Evolutionary conservation across 2,329 filamentous ascomycete genomes (phyloP).

Genomic region (Colletotrichum plurivorum): DNA sequence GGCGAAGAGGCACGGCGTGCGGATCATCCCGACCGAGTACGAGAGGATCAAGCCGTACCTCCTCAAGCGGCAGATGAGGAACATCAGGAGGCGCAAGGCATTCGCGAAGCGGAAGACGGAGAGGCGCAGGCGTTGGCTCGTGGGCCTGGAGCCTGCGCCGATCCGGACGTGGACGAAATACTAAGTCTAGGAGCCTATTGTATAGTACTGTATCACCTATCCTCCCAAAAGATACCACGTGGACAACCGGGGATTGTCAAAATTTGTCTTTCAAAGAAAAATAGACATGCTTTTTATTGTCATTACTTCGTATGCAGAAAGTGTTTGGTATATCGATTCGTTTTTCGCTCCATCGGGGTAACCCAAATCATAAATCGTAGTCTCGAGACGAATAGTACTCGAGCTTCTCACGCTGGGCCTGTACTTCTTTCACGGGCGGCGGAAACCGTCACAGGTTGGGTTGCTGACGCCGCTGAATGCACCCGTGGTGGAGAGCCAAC

Average conservation of each 20-base stretch:
- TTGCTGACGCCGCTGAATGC: too few species aligned
- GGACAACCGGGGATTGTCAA: neutral
- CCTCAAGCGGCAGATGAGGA: constrained; percentile 6
- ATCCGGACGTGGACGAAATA: neutral
- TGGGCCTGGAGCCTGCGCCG: constrained; percentile 16
- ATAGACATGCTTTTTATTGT: neutral
- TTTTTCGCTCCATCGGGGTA: neutral
- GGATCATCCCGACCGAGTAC: constrained; percentile 23
- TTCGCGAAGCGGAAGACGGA: neutral
- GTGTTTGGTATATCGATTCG: neutral
- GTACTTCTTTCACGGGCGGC: neutral
- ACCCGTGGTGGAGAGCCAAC: neutral
- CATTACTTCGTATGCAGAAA: neutral
- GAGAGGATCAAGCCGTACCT: constrained; percentile 24
- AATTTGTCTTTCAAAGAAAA: too few species aligned
- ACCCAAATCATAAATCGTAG: neutral
- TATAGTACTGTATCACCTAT: neutral
- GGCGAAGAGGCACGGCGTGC: constrained; percentile 43
- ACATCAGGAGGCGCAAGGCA: constrained; percentile 7
- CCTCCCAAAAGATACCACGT: constrained; percentile 4
- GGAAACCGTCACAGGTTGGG: neutral
- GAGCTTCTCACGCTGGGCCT: neutral
- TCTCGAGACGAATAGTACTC: neutral
- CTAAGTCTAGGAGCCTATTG: neutral
- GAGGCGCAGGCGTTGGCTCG: neutral